These are phyloP conservation scores for Tolypocladium sp. DNA, from an alignment of 2,329 filamentous ascomycete species.

Conservation along the genomic window DNA sequence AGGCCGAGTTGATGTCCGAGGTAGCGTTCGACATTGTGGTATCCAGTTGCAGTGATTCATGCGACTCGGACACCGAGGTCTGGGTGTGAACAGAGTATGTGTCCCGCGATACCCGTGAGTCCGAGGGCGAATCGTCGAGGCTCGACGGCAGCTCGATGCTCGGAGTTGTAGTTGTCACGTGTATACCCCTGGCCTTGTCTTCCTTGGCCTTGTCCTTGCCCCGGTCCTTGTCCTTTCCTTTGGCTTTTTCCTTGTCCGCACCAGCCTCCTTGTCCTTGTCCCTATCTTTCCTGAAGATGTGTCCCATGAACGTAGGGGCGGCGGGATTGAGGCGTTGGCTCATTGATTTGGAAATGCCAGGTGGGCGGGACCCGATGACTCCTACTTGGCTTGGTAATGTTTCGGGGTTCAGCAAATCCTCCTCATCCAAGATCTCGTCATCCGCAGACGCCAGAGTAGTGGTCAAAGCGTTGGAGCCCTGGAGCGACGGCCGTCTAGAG, in stretches of 20 bases:
- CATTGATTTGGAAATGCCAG: constrained; percentile 30
- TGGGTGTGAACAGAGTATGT: constrained; percentile 48
- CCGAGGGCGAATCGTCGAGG: constrained; percentile 39
- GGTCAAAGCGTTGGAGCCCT: constrained; percentile 58
- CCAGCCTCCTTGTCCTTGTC: constrained; percentile 15
- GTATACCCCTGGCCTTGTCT: constrained; percentile 27
- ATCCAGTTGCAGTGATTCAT: constrained; percentile 49
- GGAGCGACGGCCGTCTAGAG: constrained; percentile 72
- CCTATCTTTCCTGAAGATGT: constrained; percentile 46
- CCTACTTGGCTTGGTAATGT: constrained; percentile 50
- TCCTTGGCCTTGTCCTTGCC: constrained; percentile 26
- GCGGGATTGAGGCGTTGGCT: constrained; percentile 71
- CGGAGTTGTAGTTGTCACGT: constrained; percentile 25
- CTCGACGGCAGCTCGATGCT: constrained; percentile 26
- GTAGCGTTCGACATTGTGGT: constrained; percentile 45
- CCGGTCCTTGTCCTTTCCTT: constrained; percentile 27
- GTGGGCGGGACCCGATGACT: constrained; percentile 72
- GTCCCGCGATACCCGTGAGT: constrained; percentile 47
- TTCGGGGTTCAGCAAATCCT: constrained; percentile 42
- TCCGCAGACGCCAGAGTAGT: constrained; percentile 55
- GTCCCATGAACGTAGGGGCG: constrained; percentile 77
- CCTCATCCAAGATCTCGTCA: constrained; percentile 53
- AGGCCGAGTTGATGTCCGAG: constrained; percentile 38
- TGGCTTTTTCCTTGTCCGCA: constrained; percentile 22
- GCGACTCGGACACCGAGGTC: constrained; percentile 50